Base-by-base conservation (phyloP, 345 rosid species). In the Tarenaya hassleriana region DNA sequence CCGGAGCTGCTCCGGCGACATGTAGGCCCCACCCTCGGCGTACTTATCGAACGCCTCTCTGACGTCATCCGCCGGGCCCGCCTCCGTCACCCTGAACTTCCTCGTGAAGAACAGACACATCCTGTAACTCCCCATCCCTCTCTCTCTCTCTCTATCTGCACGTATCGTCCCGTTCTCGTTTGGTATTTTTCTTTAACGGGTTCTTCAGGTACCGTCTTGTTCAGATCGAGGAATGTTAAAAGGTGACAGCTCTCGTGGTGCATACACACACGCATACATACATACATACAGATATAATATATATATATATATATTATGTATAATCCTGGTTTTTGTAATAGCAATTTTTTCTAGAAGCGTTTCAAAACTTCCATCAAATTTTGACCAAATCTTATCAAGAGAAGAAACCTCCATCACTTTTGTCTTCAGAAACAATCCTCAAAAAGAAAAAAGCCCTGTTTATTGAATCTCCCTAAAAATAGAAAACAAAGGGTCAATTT, bases 1-100 rank as follows among this genome's bases (percentile, higher is more conserved):
- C 56, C 46, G 75, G 47, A 91, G 62, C 75, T 91, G 92, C 56
- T 81, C 89, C 7, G 78, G 73, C 10, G 79, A 60, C 92, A 87
- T 79, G 54, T 70, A 53, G 68, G 72, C 4, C 4, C 77, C 83
- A 0, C 77, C 95, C 1, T 66, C 77, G 0, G 92, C 49, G 43
- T 82, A 84, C 61, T 64, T 72, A 2, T 20, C 15, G 58, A 91
- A 91, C 6, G 77, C 74, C 20, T 68, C 77, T 57, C 24, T 73
- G 16, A 87, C 78, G 52, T 87, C 96, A 20, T 12, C 60, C 3
- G 86, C 92, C 4, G 98, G 94, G 42, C 63, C 79, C 0, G 86
- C 76, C 66, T 82, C 84, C 40, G 73, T 70, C 16, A 70, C 48
- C 52, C 71, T 75, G 74, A 87, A 87, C 78, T 67, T 84, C 72